phyloP scores from a whole-genome alignment of 306 rosid genomes.

The Medicago lupulina region DNA sequence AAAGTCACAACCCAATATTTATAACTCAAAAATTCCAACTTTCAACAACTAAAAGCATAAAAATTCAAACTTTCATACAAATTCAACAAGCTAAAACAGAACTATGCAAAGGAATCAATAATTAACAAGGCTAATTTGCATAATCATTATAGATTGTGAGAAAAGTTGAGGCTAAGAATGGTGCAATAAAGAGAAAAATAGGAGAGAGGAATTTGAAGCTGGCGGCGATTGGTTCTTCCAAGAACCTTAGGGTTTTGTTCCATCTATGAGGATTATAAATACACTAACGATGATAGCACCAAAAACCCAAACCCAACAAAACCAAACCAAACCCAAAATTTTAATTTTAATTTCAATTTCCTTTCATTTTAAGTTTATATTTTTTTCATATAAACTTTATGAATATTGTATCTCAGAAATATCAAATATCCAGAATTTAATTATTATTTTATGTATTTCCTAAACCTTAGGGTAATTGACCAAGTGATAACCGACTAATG shows the following conservation, averaged over 20 bases:
- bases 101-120: not conserved
- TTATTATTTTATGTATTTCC: constrained; percentile 8
- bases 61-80: not conserved
- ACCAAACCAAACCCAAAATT: not conserved
- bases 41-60: not conserved
- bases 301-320: constrained; percentile 26
- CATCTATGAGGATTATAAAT: constrained; percentile 63
- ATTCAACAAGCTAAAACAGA: not conserved
- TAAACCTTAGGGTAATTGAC: constrained; percentile 33
- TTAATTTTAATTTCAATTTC: not conserved
- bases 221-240: constrained; percentile 82
- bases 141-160: no score
- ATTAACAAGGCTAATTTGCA: not conserved
- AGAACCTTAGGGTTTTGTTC: constrained; percentile 95
- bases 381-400: not conserved
- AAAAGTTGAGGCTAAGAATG: not conserved
- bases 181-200: not conserved
- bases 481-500: constrained; percentile 31
- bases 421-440: not conserved
- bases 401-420: not conserved
- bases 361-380: not conserved
- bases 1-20: not conserved
- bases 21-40: not conserved
- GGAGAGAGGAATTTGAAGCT: constrained; percentile 48
- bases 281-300: not conserved